phyloP scores from a whole-genome alignment of 306 rosid genomes.

The Morella rubra region DNA sequence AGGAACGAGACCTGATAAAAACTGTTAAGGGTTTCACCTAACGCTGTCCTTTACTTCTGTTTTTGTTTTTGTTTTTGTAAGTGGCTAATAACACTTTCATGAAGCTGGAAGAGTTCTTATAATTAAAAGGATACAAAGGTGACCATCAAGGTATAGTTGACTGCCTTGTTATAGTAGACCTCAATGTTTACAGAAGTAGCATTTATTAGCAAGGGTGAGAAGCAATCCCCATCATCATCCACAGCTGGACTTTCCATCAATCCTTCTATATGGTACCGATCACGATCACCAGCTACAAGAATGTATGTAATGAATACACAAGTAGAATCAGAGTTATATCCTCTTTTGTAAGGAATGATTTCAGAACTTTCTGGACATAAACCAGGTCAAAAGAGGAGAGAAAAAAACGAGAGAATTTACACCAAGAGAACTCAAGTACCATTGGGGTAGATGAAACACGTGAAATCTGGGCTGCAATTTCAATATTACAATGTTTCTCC shows the following conservation, averaged over 20 bases:
- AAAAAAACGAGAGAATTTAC: conserved; percentile 35
- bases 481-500: conserved; percentile 94
- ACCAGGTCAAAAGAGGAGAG: background rate
- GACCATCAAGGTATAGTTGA: conserved; percentile 98
- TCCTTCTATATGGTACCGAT: conserved; percentile 78
- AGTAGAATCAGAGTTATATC: conserved; percentile 7
- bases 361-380: background rate
- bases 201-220: conserved; percentile 77
- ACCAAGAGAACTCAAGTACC: conserved; percentile 70
- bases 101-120: conserved; percentile 15
- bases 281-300: conserved; percentile 68
- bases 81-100: conserved; percentile 28
- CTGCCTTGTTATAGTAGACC: conserved; percentile 94
- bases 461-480: conserved; percentile 88
- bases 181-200: conserved; percentile 90
- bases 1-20: conserved; percentile 78
- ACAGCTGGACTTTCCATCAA: conserved; percentile 91
- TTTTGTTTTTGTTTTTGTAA: background rate
- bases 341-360: background rate
- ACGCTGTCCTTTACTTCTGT: too few relatives aligned
- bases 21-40: conserved; percentile 52
- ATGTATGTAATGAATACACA: conserved; percentile 25
- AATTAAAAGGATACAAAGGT: conserved; percentile 87
- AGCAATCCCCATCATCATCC: conserved; percentile 90
- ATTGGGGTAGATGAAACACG: conserved; percentile 65